These are phyloP conservation scores for Aspergillus bertholletiae DNA, from an alignment of 495 filamentous ascomycete species.

Conservation along the genomic window DNA sequence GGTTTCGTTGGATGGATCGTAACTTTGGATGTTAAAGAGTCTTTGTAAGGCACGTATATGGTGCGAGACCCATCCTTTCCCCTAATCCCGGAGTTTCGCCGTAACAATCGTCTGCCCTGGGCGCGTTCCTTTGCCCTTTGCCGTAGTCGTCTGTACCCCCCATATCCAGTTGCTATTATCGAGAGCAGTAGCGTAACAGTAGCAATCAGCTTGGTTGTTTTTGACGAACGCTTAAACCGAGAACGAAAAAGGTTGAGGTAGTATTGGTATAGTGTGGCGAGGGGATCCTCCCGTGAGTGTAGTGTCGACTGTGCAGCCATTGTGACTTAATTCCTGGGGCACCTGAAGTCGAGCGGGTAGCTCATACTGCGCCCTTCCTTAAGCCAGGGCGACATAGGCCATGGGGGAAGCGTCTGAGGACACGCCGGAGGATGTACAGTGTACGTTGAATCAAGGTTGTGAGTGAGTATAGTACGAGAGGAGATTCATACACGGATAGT, in stretches of 20 bases:
- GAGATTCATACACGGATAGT: neutral
- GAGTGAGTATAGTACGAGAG: neutral
- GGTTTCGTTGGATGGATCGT: conserved; percentile 89
- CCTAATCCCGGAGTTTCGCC: conserved; percentile 86
- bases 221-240: conserved; percentile 59
- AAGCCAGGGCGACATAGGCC: conserved; percentile 16
- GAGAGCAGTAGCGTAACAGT: conserved; percentile 69
- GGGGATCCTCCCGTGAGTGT: conserved; percentile 63
- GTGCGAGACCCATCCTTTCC: conserved; percentile 92
- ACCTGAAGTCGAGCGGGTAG: neutral
- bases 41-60: conserved; percentile 90
- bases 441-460: neutral
- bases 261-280: conserved; percentile 63
- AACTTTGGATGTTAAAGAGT: conserved; percentile 78
- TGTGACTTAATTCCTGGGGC: conserved; percentile 3
- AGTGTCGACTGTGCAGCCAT: conserved; percentile 92
- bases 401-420: conserved; percentile 10
- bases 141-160: conserved; percentile 69
- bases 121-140: conserved; percentile 70
- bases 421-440: neutral
- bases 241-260: conserved; percentile 61
- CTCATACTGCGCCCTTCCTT: conserved; percentile 10
- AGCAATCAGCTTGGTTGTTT: conserved; percentile 65
- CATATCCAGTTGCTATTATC: conserved; percentile 73
- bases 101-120: conserved; percentile 70